Evolutionary conservation across 2,329 filamentous ascomycete genomes (phyloP), one percentile per base, ranked within the genome.

Genomic region (Nemania bipapillata): DNA sequence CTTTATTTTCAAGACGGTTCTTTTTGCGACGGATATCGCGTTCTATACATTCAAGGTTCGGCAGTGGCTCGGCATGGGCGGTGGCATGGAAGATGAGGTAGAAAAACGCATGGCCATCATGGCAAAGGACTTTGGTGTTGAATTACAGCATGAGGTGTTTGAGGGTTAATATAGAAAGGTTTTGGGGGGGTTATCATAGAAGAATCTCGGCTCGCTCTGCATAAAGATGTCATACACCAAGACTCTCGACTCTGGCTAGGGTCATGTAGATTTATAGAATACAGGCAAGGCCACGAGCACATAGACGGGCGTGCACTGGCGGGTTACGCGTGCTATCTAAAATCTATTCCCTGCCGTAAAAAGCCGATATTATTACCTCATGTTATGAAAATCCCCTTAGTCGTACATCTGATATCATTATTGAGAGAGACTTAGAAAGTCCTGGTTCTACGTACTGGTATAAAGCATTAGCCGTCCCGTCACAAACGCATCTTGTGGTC

Each of bases 61-160:
- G 73, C 94, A 98, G 82, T 86, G 88, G 78, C 77, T 97, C 12
- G 92, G 92, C 0, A 80, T 90, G 2, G 93, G 94, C 0, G 86
- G 89, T 9, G 94, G 94, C 0, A 96, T 98, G 92, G 96, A 98
- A 79, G 95, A 97, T 77, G 93, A 95, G 78, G 90, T 98, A 70
- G 96, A 98, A 83, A 87, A 87, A 77, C 87, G 91, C 74, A 96
- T 98, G 94, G 90, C 88, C 80, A 87, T 86, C 65, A 92, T 97
- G 85, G 95, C 94, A 0, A 93, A 92, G 78, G 94, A 96, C 74
- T 94, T 96, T 82, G 96, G 96, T 0, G 89, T 98, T 2, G 94
- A 98, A 80, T 81, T 98, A 72, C 92, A 97, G 78, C 93, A 96
- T 79, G 89, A 90, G 47, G 87, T 97, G 2, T 97, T 97, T 81